Evolutionary conservation across 2,329 filamentous ascomycete species (phyloP), one percentile per base, ranked within the genome.

Genomic region (Lecanicillium sp.): DNA sequence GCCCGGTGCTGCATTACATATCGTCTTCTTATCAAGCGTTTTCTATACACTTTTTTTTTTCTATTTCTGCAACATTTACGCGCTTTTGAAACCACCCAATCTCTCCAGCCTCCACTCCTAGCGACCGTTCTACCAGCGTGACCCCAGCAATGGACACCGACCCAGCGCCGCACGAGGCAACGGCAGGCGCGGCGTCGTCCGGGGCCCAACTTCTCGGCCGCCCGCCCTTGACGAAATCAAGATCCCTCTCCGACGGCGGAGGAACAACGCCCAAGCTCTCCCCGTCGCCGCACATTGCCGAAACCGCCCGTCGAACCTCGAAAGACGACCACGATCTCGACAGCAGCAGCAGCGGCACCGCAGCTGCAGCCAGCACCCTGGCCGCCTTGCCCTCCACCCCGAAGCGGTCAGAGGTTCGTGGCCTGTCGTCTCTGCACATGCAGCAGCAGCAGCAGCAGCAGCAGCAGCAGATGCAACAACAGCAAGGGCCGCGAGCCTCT

Each of bases 241-340:
- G 83, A 53, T 86, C 83, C 42, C 65, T 86, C 51, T 86, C 84
- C 4, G 83, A 87, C 61, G 78, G 79, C 39, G 73, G 72, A 52
- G 68, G 69, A 52, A 77, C 80, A 8, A 78, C 75, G 52, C 70
- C 70, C 20, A 71, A 74, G 54, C 65, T 82, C 15, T 80, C 77
- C 5, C 74, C 80, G 4, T 81, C 81, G 30, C 78, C 82, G 35
- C 68, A 70, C 54, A 75, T 80, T 43, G 63, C 78, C 46, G 72
- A 77, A 46, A 71, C 76, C n/a, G 63, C 74, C 33, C 70, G 74
- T 14, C 69, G 73, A 40, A 72, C 74, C 17, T 83, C 79, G 50
- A 86, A 86, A 62, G 83, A 87, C 67, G 84, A 88, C 59, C 81
- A 73, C 59, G 72, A 71, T 47, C 68, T 85, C 49, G 44, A 47